phyloP scores from a whole-genome alignment of 2,329 filamentous ascomycete genomes.

The Trichoderma atrobrunneum region DNA sequence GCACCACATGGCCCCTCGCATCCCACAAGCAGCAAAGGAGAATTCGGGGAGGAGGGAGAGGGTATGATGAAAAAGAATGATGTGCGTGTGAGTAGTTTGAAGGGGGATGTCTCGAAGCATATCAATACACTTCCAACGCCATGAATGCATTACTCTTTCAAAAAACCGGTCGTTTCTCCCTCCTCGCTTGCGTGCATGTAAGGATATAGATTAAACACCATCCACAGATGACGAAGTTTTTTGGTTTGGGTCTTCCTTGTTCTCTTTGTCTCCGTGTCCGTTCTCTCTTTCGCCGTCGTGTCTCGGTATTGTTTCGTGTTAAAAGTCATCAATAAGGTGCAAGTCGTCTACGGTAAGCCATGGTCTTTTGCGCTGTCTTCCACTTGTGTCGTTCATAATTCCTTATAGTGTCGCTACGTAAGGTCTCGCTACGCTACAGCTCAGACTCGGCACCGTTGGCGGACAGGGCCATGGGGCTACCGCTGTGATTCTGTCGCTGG shows the following conservation, averaged over 20 bases:
- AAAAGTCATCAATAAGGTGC: conserved; percentile 6
- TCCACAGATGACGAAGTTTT: not conserved
- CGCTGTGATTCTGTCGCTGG: conserved; percentile 48
- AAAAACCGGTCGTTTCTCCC: not conserved
- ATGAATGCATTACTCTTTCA: conserved; percentile 32
- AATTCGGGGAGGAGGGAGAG: not conserved
- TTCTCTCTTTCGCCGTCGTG: not conserved
- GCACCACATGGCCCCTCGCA: not conserved
- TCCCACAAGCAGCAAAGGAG: not conserved
- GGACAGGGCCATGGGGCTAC: conserved; percentile 56
- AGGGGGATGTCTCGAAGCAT: not conserved
- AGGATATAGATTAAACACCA: not conserved
- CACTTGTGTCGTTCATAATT: not conserved
- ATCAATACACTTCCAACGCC: conserved; percentile 30
- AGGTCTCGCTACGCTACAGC: conserved; percentile 37
- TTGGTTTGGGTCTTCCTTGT: not conserved
- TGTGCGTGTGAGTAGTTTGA: not conserved
- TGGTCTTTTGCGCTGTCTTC: not conserved
- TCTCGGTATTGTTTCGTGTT: not conserved
- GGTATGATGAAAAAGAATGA: not conserved
- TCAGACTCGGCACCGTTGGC: conserved; percentile 57
- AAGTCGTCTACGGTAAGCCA: not conserved
- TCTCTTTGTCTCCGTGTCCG: not conserved
- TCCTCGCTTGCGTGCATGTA: not conserved
- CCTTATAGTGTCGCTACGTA: conserved; percentile 16